Evolutionary conservation across 2,329 filamentous ascomycete species (phyloP).

Genomic region (Xylaria sp.): DNA sequence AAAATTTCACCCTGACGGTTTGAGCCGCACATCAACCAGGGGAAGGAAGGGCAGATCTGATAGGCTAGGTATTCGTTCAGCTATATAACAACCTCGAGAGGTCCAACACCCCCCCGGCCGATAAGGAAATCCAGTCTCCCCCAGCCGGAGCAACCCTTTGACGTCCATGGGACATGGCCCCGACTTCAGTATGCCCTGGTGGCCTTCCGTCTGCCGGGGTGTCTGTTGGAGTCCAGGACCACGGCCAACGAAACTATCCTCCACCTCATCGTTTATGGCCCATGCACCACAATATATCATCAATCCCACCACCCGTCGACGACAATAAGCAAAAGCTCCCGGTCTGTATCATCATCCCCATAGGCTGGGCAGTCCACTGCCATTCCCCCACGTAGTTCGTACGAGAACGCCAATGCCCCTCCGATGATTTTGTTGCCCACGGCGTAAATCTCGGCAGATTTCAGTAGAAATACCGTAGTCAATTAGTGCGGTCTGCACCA

Average conservation of each 20-base stretch:
- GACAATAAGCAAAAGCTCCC: neutral
- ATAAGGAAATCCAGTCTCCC: constrained; percentile 7
- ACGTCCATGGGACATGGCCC: constrained; percentile 13
- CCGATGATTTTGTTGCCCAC: constrained; percentile 13
- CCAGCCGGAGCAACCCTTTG: constrained; percentile 15
- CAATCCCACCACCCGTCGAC: neutral
- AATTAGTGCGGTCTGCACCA: constrained; percentile 15
- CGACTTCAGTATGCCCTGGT: neutral
- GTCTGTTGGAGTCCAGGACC: constrained; percentile 1
- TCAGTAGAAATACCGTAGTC: constrained; percentile 5
- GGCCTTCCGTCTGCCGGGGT: neutral
- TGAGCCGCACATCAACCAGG: constrained; percentile 37
- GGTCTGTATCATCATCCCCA: constrained; percentile 7
- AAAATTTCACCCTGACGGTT: constrained; percentile 36
- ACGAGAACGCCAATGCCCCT: constrained; percentile 7
- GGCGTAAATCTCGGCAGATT: constrained; percentile 5
- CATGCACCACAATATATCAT: constrained; percentile 2
- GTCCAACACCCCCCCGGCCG: constrained; percentile 10
- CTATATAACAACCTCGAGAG: constrained; percentile 28
- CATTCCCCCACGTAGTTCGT: constrained; percentile 5
- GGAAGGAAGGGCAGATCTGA: constrained; percentile 33
- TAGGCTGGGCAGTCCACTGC: constrained; percentile 1
- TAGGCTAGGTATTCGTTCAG: constrained; percentile 35
- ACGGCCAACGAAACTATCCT: constrained; percentile 3
- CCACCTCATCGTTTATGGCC: constrained; percentile 1